A percentile compares a stretch with the other conserved stretches of the same genome.
These are phyloP conservation scores for Candida frijolesensis DNA, from an alignment of 1,139 yeast species.

Conservation along the genomic window DNA sequence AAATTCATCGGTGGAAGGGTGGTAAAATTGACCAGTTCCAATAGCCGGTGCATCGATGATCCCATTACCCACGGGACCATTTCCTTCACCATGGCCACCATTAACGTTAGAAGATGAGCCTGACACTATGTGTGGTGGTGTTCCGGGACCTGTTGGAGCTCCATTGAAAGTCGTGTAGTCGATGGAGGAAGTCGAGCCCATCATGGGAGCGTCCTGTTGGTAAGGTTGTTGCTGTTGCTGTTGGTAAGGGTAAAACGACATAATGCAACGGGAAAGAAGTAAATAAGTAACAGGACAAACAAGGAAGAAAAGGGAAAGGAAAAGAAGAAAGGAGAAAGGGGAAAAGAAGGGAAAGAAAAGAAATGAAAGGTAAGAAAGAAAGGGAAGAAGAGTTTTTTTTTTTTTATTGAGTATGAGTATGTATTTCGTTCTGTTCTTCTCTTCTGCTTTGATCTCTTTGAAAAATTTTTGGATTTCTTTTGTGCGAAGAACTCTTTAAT, in stretches of 20 bases:
- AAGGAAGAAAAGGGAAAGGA: not conserved
- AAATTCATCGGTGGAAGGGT: slow-evolving; percentile 3
- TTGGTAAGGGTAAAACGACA: slow-evolving; percentile 4
- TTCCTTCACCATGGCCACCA: slow-evolving; percentile 1
- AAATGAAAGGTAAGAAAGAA: not conserved
- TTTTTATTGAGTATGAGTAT: not conserved
- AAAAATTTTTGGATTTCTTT: slow-evolving; percentile 4
- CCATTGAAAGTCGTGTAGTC: slow-evolving; percentile 1
- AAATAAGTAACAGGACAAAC: not conserved
- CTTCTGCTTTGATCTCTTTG: slow-evolving; percentile 2
- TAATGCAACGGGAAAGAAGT: not conserved
- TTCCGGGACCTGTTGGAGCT: not conserved
- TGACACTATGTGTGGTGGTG: slow-evolving; percentile 1
- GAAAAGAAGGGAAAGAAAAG: not conserved
- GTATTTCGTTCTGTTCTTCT: not conserved
- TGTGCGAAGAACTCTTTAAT: not conserved
- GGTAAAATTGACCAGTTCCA: slow-evolving; percentile 15
- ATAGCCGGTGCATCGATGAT: slow-evolving; percentile 14
- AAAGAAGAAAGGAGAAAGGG: not conserved
- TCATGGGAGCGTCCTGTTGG: not conserved
- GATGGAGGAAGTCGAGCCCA: not conserved
- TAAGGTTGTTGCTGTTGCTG: slow-evolving; percentile 4
- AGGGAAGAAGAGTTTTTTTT: not conserved
- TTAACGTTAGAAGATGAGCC: slow-evolving; percentile 4
- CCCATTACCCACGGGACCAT: slow-evolving; percentile 5